Evolutionary conservation across 805 yeast genomes (phyloP), one percentile per base, ranked within the genome.

Genomic region (Metahyphopichia silvanorum): DNA sequence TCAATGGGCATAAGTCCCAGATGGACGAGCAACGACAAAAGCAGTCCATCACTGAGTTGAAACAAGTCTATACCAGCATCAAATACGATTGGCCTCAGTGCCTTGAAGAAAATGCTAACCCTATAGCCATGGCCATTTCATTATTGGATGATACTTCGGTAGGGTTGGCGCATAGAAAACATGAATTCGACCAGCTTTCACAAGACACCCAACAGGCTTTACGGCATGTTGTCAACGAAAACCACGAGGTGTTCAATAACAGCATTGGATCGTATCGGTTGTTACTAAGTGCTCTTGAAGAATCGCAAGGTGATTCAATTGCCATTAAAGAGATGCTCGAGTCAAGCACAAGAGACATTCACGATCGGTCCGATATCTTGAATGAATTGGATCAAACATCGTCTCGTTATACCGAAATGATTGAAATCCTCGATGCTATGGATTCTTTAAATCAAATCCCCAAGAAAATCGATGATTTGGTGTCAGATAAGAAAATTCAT

Each of bases 81-180:
- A 52, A 54, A 31, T 65, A 64, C 39, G 73, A 67, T 35, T 67
- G 73, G 73, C 69, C 70, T 4, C 69, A 63, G 32, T 36, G 52
- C n/a, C 42, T 66, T 9, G 51, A 48, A 14, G 56, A 51, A 11
- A 71, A 76, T 31, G 77, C 49, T 15, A 88, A 87, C 51, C 95
- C 96, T 1, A 69, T 93, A 28, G 96, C 87, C 46, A 66, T 82
- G 32, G 96, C 96, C 0, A 66, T 91, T 24, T 79, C 89, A 1
- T 66, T 93, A 36, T 64, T 88, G 47, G 97, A 91, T 56, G 82
- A 80, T 46, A 79, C 95, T 2, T 84, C 95, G 1, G 93, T 88
- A n/a, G 98, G 98, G 0, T 61, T 86, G 47, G 95, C 95, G 1
- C 82, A 80, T 47, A 76, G 81, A 38, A 69, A 70, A 37, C 69